Evolutionary conservation across 129 eudicot species (phyloP).

Genomic region (Flaveria robusta): DNA sequence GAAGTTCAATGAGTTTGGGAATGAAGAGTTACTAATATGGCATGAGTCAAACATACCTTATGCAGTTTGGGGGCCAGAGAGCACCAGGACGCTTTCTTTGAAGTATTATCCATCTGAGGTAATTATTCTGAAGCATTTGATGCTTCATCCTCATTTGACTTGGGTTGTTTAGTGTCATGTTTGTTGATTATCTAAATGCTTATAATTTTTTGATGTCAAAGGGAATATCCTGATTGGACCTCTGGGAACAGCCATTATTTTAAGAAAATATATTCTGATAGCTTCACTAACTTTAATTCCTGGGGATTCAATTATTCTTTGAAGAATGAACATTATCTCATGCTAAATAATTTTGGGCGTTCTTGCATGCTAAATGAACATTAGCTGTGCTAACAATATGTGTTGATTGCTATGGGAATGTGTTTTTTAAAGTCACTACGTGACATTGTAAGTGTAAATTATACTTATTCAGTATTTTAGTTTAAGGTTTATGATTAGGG

Average conservation of each 20-base stretch:
- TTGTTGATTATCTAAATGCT: not conserved
- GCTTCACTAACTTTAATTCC: not conserved
- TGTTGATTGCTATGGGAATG: not conserved
- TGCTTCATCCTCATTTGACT: not conserved
- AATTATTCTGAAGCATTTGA: not conserved
- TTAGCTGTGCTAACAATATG: too few relatives aligned
- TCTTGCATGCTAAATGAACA: too few relatives aligned
- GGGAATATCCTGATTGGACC: not conserved
- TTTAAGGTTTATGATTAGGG: too few relatives aligned
- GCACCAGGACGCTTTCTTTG: slow-evolving; percentile 75
- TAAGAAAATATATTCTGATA: too few relatives aligned
- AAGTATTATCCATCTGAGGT: slow-evolving; percentile 94
- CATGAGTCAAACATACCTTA: slow-evolving; percentile 94
- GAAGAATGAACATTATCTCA: not conserved
- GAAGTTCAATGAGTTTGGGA: slow-evolving; percentile 68
- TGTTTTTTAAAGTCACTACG: not conserved
- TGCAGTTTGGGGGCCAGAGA: slow-evolving; percentile 85
- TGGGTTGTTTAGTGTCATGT: not conserved
- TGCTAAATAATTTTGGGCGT: not conserved
- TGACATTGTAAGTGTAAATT: not conserved
- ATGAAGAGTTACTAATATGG: slow-evolving; percentile 87
- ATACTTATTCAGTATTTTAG: too few relatives aligned
- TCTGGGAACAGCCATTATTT: not conserved
- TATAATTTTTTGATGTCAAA: not conserved
- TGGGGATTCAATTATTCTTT: not conserved